These are phyloP conservation scores for Pichia rugopelliculosa DNA, from an alignment of 805 yeast species.

Conservation along the genomic window DNA sequence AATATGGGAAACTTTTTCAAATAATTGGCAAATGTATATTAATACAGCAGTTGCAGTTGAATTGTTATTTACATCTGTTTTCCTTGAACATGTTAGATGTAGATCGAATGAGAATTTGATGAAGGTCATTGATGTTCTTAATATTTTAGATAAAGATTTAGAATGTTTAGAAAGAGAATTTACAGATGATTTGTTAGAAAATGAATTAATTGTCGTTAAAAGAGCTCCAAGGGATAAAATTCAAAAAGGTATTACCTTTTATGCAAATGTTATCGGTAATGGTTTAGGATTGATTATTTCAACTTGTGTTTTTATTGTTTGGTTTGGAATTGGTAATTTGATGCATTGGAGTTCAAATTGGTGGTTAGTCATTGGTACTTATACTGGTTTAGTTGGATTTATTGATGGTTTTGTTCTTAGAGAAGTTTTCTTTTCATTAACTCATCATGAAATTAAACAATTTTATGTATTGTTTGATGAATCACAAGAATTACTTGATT, in stretches of 20 bases:
- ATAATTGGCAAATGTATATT: slow-evolving; percentile 35
- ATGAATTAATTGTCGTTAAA: slow-evolving; percentile 26
- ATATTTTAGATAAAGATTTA: slow-evolving; percentile 24
- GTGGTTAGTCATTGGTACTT: slow-evolving; percentile 42
- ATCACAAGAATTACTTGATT: slow-evolving; percentile 27
- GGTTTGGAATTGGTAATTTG: slow-evolving; percentile 33
- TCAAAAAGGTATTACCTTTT: slow-evolving; percentile 19
- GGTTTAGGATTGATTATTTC: slow-evolving; percentile 34
- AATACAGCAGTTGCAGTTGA: slow-evolving; percentile 36
- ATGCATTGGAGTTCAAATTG: slow-evolving; percentile 33
- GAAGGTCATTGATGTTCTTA: slow-evolving; percentile 14
- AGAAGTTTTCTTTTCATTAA: slow-evolving; percentile 29
- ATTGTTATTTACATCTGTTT: slow-evolving; percentile 29
- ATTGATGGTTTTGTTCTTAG: slow-evolving; percentile 37
- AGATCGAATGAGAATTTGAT: slow-evolving; percentile 30
- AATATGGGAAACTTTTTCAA: slow-evolving; percentile 22
- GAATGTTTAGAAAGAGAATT: slow-evolving; percentile 16
- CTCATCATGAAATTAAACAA: slow-evolving; percentile 16
- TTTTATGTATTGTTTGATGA: slow-evolving; percentile 26
- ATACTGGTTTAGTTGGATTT: slow-evolving; percentile 38
- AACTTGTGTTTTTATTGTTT: slow-evolving; percentile 27
- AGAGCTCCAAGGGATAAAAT: slow-evolving; percentile 12
- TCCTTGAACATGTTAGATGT: slow-evolving; percentile 33
- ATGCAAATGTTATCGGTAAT: slow-evolving; percentile 37
- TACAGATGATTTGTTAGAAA: slow-evolving; percentile 12